Evolutionary conservation across 768 basidiomycete species (phyloP), one percentile per base, ranked within the genome.

Genomic region (Lactifluus rugatus): DNA sequence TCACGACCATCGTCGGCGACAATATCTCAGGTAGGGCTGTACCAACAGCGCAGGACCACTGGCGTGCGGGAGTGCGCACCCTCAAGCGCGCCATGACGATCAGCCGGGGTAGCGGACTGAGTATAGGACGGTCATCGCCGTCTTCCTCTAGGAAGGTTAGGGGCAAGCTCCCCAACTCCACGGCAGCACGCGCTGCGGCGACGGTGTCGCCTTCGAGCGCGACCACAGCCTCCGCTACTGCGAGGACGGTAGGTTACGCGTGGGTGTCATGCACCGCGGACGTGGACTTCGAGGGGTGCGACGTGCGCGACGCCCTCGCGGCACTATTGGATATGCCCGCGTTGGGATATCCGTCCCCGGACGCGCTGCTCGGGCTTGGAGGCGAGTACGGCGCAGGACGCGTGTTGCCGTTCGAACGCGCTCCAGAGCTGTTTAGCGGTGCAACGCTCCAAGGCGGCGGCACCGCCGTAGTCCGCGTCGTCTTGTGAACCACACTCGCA

Each of bases 181-280:
- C 48, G 42, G 37, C 46, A 53, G 19, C 34, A 8, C 41, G 34
- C n/a, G 21, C 10, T 34, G 9, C 9, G 7, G 11, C 34, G 34
- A 13, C 48, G 19, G 5, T 23, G 6, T 0, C 45, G 21, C n/a
- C 39, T 17, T 16, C 9, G 41, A 52, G 48, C 56, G 61, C 42
- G 9, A 36, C 16, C 28, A 9, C 47, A 31, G 10, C 13, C 34
- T 10, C 34, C 6, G 28, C 28, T 3, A 57, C 31, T 41, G 5
- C 52, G 64, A 71, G 74, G n/a, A 66, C 70, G 57, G 82, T 89
- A 28, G 83, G 82, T 48, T 92, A 92, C 69, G 81, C 84, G 19
- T 93, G 89, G 89, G 81, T 92, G n/a, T 84, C 81, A 66, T 73
- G 83, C 39, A 81, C 82, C 36, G 85, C 87, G 60, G 90, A 91